Base-by-base conservation (phyloP, 257 asterid genomes). In the Salvia splendens region DNA sequence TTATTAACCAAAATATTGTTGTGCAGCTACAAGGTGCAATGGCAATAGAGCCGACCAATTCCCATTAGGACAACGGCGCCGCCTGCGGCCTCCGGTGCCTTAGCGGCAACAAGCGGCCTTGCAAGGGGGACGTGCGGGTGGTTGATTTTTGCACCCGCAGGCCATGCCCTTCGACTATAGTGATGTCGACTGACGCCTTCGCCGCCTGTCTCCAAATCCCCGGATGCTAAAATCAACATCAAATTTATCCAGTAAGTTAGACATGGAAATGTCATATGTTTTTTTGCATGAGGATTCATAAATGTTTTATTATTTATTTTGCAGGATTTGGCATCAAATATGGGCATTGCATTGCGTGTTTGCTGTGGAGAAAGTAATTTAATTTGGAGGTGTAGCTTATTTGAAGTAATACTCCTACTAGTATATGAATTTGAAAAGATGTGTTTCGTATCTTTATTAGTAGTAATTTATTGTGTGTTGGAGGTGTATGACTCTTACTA, bases 21-120 rank as follows among this genome's bases (percentile, higher is more conserved):
- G 47, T 80, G 79, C 84, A 86, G 94, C 96, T 7, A 88, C 96
- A 1, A 81, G 38, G 76, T 86, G 96, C 64, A 56, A 84, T 50
- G 94, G 89, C 17, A 89, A 86, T 58, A 71, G 96, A 12, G 69
- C 5, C 11, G 96, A 86, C 32, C 96, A 89, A 32, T 89, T 86
- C 64, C 96, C 96, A 8, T 55, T 89, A 91, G 94, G 96, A 89
- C 60, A 89, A 89, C 30, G 94, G 91, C 6, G 96, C 96, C 2
- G 94, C 96, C 1, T 86, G 94, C 28, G 94, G 92, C 6, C 75
- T 91, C 10, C 81, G 91, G 69, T 86, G 94, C 55, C 53, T 89
- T 3, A 86, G 91, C 12, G 94, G 91, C 5, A 52, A 24, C 75
- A 73, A 78, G 14, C 67, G 74, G 69, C 91, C 94, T 6, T 88